These are phyloP conservation scores for Pythium vanterpoolii DNA, from an alignment of 352 stramenopile genomes.

Conservation along the genomic window DNA sequence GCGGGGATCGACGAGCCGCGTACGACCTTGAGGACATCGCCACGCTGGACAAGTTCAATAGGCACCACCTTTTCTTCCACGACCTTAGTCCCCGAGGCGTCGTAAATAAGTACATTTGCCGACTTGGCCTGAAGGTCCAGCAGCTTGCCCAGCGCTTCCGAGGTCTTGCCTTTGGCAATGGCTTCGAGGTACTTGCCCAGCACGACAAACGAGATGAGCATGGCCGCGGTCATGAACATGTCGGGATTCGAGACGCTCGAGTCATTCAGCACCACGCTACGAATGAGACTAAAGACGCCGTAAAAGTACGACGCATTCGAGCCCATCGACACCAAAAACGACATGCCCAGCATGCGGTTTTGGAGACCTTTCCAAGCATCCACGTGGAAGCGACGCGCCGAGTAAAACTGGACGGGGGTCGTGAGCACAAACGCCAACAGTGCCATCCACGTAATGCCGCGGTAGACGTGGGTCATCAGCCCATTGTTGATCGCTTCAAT, in stretches of 20 bases:
- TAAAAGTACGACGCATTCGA: slow-evolving; percentile 97
- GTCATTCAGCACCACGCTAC: slow-evolving; percentile 58
- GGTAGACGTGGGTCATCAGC: slow-evolving; percentile 51
- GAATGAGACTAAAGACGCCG: slow-evolving; percentile 87
- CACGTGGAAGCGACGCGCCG: slow-evolving; percentile 92
- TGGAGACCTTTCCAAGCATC: slow-evolving; percentile 91
- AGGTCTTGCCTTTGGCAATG: slow-evolving; percentile 93
- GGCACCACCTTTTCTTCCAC: slow-evolving; percentile 73
- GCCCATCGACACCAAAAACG: slow-evolving; percentile 96
- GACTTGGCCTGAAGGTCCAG: slow-evolving; percentile 95
- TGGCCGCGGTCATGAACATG: slow-evolving; percentile 98
- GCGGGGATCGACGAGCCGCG: slow-evolving; percentile 90
- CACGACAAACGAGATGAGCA: slow-evolving; percentile 98
- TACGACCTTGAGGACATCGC: slow-evolving; percentile 93
- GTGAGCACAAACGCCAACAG: slow-evolving; percentile 79
- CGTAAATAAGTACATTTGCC: slow-evolving; percentile 90
- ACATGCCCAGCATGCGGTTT: slow-evolving; percentile 93
- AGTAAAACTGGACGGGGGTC: slow-evolving; percentile 96
- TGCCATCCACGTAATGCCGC: slow-evolving; percentile 72
- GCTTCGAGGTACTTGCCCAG: slow-evolving; percentile 97
- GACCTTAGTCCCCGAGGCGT: slow-evolving; percentile 47
- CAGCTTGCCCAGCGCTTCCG: slow-evolving; percentile 93
- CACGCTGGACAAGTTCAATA: slow-evolving; percentile 88
- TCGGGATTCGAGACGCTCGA: slow-evolving; percentile 64
- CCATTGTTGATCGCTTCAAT: slow-evolving; percentile 49